Percentiles rank a stretch among this genome's conserved stretches.
Evolutionary conservation across 257 asterid species (phyloP).

Genomic region (Gynochthodes officinalis): DNA sequence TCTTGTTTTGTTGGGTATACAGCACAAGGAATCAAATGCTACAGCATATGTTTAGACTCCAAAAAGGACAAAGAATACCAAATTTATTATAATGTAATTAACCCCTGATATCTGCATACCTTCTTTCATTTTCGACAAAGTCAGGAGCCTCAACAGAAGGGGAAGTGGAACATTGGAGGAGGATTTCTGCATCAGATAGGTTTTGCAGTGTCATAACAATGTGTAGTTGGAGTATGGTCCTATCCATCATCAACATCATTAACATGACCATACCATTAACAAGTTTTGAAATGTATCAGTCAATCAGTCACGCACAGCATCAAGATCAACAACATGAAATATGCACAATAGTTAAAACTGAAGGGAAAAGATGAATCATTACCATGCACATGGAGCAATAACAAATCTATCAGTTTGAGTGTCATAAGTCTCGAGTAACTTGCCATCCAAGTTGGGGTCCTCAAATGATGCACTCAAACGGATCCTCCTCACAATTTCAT

Average conservation of each 20-base stretch:
- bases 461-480: slow-evolving; percentile 64
- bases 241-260: slow-evolving; percentile 20
- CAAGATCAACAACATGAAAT: not conserved
- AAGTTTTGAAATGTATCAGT: not conserved
- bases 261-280: not conserved
- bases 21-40: not conserved
- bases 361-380: slow-evolving; percentile 18
- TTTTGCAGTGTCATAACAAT: slow-evolving; percentile 50
- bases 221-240: slow-evolving; percentile 48
- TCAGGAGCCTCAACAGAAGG: slow-evolving; percentile 83
- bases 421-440: slow-evolving; percentile 73
- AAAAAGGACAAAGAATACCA: not conserved
- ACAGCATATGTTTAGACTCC: too few relatives aligned
- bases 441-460: slow-evolving; percentile 59
- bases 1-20: not conserved
- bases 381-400: slow-evolving; percentile 84
- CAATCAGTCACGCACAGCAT: not conserved
- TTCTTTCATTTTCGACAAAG: slow-evolving; percentile 64
- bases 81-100: not conserved
- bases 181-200: slow-evolving; percentile 70
- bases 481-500: slow-evolving; percentile 75
- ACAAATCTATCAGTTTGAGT: slow-evolving; percentile 56
- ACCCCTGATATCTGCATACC: slow-evolving; percentile 34
- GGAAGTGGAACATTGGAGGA: slow-evolving; percentile 75
- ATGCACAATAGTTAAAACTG: not conserved